phyloP scores from a whole-genome alignment of 371 early-diverging fungal genomes.

The Circinella umbellata region DNA sequence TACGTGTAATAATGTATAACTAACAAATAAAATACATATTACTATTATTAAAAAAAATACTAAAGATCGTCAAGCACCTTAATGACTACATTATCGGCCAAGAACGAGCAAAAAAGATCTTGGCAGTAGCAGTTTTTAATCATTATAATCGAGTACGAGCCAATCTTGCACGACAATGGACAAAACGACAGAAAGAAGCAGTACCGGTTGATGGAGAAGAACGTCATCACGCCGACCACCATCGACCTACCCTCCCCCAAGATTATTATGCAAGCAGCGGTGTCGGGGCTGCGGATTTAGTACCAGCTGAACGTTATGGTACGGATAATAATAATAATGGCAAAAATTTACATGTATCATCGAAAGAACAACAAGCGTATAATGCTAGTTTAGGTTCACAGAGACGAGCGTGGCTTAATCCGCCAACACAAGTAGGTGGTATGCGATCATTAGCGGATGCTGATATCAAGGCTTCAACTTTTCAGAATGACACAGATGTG shows the following conservation, averaged over 20 bases:
- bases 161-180: slow-evolving; percentile 41
- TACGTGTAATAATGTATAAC: too few relatives aligned
- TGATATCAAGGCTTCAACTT: slow-evolving; percentile 15
- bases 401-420: slow-evolving; percentile 32
- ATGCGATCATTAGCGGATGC: slow-evolving; percentile 16
- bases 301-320: slow-evolving; percentile 29
- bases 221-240: slow-evolving; percentile 19
- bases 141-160: slow-evolving; percentile 77
- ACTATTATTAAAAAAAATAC: too few relatives aligned
- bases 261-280: slow-evolving; percentile 25
- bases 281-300: slow-evolving; percentile 25
- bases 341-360: neutral
- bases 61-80: slow-evolving; percentile 71
- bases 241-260: slow-evolving; percentile 24
- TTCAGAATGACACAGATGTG: slow-evolving; percentile 11
- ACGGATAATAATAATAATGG: slow-evolving; percentile 13
- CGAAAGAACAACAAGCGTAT: neutral
- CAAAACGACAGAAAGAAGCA: neutral
- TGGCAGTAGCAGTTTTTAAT: slow-evolving; percentile 81
- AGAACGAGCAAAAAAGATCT: slow-evolving; percentile 75
- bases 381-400: slow-evolving; percentile 12
- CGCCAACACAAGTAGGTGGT: slow-evolving; percentile 25
- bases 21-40: too few relatives aligned
- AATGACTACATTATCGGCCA: slow-evolving; percentile 87
- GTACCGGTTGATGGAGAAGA: neutral